phyloP scores from a whole-genome alignment of 2,329 filamentous ascomycete species.

The Alternaria gaisen region DNA sequence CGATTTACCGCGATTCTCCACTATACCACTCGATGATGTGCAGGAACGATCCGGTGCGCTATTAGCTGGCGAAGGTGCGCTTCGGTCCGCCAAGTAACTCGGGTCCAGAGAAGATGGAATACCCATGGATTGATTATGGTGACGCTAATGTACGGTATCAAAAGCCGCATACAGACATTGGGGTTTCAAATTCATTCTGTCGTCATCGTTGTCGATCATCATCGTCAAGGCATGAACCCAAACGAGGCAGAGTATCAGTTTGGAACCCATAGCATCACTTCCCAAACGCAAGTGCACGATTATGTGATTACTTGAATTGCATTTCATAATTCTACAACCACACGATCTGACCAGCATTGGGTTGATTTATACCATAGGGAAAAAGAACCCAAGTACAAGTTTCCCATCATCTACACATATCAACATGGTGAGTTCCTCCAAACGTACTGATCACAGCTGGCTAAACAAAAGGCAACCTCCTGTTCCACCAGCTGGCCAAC shows the following conservation, averaged over 20 bases:
- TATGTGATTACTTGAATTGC: constrained; percentile 17
- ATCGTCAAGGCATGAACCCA: background rate
- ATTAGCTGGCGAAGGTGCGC: background rate
- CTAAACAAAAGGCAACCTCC: background rate
- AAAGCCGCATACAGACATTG: background rate
- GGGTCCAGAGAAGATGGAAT: background rate
- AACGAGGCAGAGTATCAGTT: background rate
- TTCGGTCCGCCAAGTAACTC: constrained; percentile 3
- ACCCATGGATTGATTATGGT: background rate
- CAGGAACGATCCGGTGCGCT: background rate
- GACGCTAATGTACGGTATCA: background rate
- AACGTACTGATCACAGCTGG: background rate
- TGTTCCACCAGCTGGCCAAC: background rate
- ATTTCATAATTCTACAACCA: constrained; percentile 33
- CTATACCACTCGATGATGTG: background rate
- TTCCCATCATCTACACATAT: constrained; percentile 34
- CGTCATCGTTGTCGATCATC: background rate
- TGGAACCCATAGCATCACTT: background rate
- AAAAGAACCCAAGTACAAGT: constrained; percentile 9
- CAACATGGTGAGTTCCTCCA: constrained; percentile 20
- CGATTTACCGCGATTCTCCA: background rate
- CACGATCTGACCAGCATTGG: constrained; percentile 19
- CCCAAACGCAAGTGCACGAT: background rate
- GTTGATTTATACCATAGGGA: constrained; percentile 10
- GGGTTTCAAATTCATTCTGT: background rate